These are phyloP conservation scores for Oenanthe javanica DNA, from an alignment of 140 eudicot genomes.

Conservation along the genomic window DNA sequence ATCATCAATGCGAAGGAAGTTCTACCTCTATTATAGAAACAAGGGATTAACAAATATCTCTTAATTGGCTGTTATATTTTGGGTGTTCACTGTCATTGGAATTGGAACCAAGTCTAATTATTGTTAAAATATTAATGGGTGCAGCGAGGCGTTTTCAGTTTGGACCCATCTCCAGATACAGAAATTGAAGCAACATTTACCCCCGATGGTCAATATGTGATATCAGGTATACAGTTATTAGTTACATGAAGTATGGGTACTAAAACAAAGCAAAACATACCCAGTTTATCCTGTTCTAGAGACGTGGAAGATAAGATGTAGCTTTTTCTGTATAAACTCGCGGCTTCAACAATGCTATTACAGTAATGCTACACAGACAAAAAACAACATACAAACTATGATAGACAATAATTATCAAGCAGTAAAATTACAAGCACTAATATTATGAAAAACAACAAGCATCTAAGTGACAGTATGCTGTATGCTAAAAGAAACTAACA, in stretches of 20 bases:
- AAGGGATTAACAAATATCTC: neutral
- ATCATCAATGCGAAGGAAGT: neutral
- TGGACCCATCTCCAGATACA: slow-evolving; percentile 72
- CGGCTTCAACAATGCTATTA: neutral
- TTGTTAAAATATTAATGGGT: slow-evolving; percentile 10
- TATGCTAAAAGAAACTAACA: neutral
- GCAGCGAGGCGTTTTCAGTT: slow-evolving; percentile 85
- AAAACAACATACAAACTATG: neutral
- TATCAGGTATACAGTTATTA: slow-evolving; percentile 47
- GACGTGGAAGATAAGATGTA: neutral
- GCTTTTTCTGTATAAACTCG: neutral
- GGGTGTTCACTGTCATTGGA: neutral
- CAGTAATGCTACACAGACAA: neutral
- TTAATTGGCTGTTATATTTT: neutral
- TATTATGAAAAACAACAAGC: neutral
- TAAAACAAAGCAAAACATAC: neutral
- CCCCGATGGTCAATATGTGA: slow-evolving; percentile 90
- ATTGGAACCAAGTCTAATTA: slow-evolving; percentile 2
- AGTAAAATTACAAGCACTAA: neutral
- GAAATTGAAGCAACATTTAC: slow-evolving; percentile 87
- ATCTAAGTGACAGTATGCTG: neutral
- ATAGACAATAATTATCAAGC: neutral
- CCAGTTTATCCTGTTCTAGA: neutral
- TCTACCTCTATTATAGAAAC: neutral
- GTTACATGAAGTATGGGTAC: neutral